Evolutionary conservation across 768 basidiomycete genomes (phyloP).

Genomic region (Rhizopogon vinicolor): DNA sequence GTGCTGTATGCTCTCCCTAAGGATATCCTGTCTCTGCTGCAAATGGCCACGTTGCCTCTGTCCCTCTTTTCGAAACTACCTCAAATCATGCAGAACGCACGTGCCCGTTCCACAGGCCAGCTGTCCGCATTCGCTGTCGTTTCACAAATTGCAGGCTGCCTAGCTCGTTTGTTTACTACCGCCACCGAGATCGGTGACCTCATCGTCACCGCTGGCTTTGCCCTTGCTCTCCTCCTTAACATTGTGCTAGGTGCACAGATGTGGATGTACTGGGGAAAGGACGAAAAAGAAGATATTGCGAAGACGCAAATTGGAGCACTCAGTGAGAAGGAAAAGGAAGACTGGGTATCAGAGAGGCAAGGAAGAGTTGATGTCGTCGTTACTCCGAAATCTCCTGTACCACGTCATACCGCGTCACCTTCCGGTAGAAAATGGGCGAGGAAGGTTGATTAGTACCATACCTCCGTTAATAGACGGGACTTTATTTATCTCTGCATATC

Average conservation of each 20-base stretch:
- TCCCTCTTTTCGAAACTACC: conserved; percentile 92
- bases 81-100: conserved; percentile 82
- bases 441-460: conserved; percentile 56
- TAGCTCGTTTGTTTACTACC: conserved; percentile 92
- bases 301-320: conserved; percentile 13
- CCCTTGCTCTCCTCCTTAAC: conserved; percentile 78
- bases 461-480: conserved; percentile 8
- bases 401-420: conserved; percentile 40
- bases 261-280: conserved; percentile 77
- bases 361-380: conserved; percentile 40
- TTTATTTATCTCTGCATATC: conserved; percentile 10
- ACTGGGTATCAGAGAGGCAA: conserved; percentile 20
- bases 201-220: conserved; percentile 80
- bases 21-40: conserved; percentile 59
- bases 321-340: conserved; percentile 22
- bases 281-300: conserved; percentile 26
- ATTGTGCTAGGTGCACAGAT: conserved; percentile 79
- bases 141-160: conserved; percentile 82
- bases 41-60: conserved; percentile 84
- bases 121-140: conserved; percentile 91
- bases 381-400: conserved; percentile 36
- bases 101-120: conserved; percentile 79
- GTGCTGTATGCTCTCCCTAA: conserved; percentile 46
- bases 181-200: conserved; percentile 82
- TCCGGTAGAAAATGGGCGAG: conserved; percentile 66